These are phyloP conservation scores for Cairneyella variabilis DNA, from an alignment of 495 filamentous ascomycete genomes.

Conservation along the genomic window DNA sequence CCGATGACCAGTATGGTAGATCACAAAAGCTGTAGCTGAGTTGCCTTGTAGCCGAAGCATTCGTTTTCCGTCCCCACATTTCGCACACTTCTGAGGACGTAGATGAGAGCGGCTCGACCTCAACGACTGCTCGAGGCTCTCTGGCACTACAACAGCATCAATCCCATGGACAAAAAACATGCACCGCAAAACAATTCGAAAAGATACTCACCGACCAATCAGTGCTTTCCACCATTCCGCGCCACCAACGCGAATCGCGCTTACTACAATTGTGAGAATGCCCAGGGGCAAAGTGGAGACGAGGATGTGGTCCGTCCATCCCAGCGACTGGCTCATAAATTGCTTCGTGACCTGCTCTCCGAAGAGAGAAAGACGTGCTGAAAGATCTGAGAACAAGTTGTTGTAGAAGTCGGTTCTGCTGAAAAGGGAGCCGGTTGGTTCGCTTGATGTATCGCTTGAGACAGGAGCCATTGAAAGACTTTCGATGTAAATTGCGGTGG, in stretches of 20 bases:
- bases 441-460: too few species aligned
- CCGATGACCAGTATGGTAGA: background rate
- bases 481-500: too few species aligned
- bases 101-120: background rate
- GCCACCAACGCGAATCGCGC: background rate
- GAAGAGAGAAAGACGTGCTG: background rate
- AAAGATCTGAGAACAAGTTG: slow-evolving; percentile 1
- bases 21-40: background rate
- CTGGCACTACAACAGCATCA: background rate
- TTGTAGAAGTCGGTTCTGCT: too few species aligned
- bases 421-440: too few species aligned
- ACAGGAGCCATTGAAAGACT: too few species aligned
- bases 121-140: background rate
- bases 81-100: background rate
- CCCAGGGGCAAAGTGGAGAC: background rate
- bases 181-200: background rate
- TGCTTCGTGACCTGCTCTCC: slow-evolving; percentile 8
- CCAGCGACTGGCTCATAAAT: background rate
- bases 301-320: background rate
- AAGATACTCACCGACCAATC: background rate
- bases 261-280: background rate
- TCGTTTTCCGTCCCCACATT: background rate
- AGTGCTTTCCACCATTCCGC: background rate
- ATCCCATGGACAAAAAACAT: background rate
- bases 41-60: background rate